Conservation (phyloP, 352 stramenopile species). For the Phytophthora megakarya region DNA sequence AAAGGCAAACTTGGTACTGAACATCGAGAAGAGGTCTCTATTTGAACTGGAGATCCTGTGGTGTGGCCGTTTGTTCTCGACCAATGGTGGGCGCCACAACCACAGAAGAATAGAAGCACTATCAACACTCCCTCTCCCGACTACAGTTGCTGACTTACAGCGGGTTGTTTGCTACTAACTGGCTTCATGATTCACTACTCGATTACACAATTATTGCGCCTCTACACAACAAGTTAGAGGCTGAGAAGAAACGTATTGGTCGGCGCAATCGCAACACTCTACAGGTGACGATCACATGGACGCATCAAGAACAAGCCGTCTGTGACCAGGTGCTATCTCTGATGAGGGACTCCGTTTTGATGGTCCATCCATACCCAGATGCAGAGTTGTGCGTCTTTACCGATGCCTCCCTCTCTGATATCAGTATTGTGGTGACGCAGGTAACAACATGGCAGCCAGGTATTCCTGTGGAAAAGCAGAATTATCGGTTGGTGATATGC, state of each 20-base stretch:
- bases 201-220: not conserved
- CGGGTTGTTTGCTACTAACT: not conserved
- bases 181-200: not conserved
- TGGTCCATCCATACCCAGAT: too few species aligned
- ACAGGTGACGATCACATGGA: not conserved
- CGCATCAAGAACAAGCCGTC: too few species aligned
- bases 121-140: not conserved
- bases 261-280: not conserved
- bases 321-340: too few species aligned
- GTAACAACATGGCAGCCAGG: too few species aligned
- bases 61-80: constrained; percentile 22
- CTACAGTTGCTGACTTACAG: not conserved
- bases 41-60: constrained; percentile 22
- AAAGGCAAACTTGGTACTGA: too few species aligned
- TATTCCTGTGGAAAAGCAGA: too few species aligned
- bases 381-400: not conserved
- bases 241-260: not conserved
- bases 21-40: not conserved
- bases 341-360: too few species aligned
- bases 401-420: not conserved
- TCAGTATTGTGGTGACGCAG: too few species aligned
- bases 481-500: too few species aligned
- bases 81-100: constrained; percentile 13
- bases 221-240: not conserved
- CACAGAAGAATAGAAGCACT: not conserved